Evolutionary conservation across 2,329 filamentous ascomycete genomes (phyloP).

Genomic region (Phialophora macrospora): DNA sequence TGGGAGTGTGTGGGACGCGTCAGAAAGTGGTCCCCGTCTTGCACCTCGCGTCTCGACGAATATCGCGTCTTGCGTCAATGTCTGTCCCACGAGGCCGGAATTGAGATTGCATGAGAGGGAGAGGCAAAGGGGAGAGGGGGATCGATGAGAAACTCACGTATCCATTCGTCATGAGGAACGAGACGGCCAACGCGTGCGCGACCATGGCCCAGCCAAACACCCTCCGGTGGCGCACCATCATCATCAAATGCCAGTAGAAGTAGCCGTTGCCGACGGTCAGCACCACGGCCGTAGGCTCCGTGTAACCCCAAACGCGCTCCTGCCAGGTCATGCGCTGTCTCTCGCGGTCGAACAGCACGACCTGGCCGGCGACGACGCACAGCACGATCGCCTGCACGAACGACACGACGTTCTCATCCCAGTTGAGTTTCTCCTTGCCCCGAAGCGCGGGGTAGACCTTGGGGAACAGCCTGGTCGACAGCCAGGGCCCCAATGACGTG

Average conservation of each 20-base stretch:
- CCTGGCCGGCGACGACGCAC: neutral
- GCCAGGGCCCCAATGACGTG: conserved; percentile 4
- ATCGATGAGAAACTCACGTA: neutral
- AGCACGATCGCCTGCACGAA: conserved; percentile 6
- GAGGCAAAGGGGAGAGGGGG: too few species aligned
- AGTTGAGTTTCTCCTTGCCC: conserved; percentile 6
- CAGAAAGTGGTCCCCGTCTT: neutral
- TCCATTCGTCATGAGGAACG: conserved; percentile 13
- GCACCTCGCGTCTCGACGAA: too few species aligned
- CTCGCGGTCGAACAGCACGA: conserved; percentile 2
- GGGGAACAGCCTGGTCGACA: conserved; percentile 2
- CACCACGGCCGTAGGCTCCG: conserved; percentile 1
- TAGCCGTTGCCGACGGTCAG: conserved; percentile 3
- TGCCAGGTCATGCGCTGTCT: conserved; percentile 13
- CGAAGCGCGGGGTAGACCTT: conserved; percentile 2
- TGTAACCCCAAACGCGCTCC: conserved; percentile 8
- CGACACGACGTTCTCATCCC: conserved; percentile 10
- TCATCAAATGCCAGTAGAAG: conserved; percentile 14
- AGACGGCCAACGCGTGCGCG: conserved; percentile 8
- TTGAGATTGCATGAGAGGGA: neutral
- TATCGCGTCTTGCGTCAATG: neutral
- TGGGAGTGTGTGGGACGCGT: neutral
- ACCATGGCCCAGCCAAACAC: conserved; percentile 14
- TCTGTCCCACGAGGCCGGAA: neutral
- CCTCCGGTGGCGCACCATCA: conserved; percentile 5